phyloP scores from a whole-genome alignment of 176 grass and related monocot species.

The Thalia dealbata region DNA sequence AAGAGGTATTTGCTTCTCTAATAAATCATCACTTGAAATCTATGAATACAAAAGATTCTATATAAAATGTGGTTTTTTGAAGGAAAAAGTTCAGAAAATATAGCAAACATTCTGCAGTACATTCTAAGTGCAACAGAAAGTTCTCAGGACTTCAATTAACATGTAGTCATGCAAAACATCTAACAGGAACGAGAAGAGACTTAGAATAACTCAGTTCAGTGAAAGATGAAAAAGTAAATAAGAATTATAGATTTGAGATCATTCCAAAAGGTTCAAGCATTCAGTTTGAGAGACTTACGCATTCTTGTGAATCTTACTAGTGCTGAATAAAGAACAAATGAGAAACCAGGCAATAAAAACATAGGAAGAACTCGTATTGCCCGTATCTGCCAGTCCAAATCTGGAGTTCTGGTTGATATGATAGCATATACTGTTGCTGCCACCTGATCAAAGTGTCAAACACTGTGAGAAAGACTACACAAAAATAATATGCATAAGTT shows the following conservation, averaged over 20 bases:
- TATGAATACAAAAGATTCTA: too few relatives aligned
- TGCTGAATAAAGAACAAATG: slow-evolving; percentile 11
- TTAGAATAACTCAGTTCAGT: not conserved
- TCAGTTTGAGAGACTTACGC: slow-evolving; percentile 11
- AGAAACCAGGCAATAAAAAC: slow-evolving; percentile 17
- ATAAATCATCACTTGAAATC: too few relatives aligned
- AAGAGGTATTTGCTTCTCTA: too few relatives aligned
- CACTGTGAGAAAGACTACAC: not conserved
- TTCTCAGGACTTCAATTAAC: too few relatives aligned
- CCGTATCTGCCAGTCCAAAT: slow-evolving; percentile 6
- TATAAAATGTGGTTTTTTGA: too few relatives aligned
- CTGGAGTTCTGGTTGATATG: slow-evolving; percentile 10
- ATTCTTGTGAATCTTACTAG: slow-evolving; percentile 19
- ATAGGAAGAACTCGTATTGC: slow-evolving; percentile 10
- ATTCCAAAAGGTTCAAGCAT: not conserved
- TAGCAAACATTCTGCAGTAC: too few relatives aligned
- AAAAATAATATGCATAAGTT: not conserved
- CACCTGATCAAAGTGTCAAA: not conserved
- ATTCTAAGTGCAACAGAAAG: too few relatives aligned
- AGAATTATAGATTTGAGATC: too few relatives aligned
- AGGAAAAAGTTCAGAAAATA: too few relatives aligned
- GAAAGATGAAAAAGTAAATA: not conserved
- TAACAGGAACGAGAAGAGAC: too few relatives aligned
- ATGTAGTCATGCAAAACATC: too few relatives aligned
- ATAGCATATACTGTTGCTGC: slow-evolving; percentile 16